These are phyloP conservation scores for Graphilbum sp. DNA, from an alignment of 2,329 filamentous ascomycete genomes.

Conservation along the genomic window DNA sequence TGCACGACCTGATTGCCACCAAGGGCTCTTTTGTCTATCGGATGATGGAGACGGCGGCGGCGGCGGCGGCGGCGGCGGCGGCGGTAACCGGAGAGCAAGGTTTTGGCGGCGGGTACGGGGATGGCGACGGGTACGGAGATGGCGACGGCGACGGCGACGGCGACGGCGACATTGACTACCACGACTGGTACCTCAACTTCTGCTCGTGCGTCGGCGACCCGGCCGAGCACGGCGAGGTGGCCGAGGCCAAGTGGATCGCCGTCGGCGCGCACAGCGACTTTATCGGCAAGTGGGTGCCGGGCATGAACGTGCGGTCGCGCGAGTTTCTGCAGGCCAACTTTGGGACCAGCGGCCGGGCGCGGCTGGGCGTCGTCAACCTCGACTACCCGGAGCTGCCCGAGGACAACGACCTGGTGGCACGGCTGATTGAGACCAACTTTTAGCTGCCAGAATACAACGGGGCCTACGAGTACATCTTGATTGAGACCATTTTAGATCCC, in stretches of 20 bases:
- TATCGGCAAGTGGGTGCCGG: slow-evolving; percentile 22
- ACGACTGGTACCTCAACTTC: slow-evolving; percentile 18
- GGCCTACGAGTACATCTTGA: too few species aligned
- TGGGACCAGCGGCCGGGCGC: slow-evolving; percentile 11
- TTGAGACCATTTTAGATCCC: too few species aligned
- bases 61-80: too few species aligned
- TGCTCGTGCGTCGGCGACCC: slow-evolving; percentile 23
- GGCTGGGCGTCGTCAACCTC: slow-evolving; percentile 14
- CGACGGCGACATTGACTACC: slow-evolving; percentile 7
- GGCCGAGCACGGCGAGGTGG: slow-evolving; percentile 19
- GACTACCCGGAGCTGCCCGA: slow-evolving; percentile 17
- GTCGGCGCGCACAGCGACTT: slow-evolving; percentile 24
- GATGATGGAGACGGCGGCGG: slow-evolving; percentile 19
- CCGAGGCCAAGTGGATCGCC: slow-evolving; percentile 25
- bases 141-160: slow-evolving; percentile 12
- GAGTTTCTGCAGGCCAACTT: slow-evolving; percentile 14
- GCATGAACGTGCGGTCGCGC: slow-evolving; percentile 24
- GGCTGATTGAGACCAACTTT: slow-evolving; percentile 24
- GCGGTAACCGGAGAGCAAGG: slow-evolving; percentile 13
- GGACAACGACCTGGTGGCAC: slow-evolving; percentile 21
- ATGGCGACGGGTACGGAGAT: slow-evolving; percentile 15
- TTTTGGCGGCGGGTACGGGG: slow-evolving; percentile 14
- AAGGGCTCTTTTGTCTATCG: slow-evolving; percentile 22
- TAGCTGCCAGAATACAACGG: background rate
- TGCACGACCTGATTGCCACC: slow-evolving; percentile 20